These are phyloP conservation scores for Cytidiella melzeri DNA, from an alignment of 768 basidiomycete species.

Conservation along the genomic window DNA sequence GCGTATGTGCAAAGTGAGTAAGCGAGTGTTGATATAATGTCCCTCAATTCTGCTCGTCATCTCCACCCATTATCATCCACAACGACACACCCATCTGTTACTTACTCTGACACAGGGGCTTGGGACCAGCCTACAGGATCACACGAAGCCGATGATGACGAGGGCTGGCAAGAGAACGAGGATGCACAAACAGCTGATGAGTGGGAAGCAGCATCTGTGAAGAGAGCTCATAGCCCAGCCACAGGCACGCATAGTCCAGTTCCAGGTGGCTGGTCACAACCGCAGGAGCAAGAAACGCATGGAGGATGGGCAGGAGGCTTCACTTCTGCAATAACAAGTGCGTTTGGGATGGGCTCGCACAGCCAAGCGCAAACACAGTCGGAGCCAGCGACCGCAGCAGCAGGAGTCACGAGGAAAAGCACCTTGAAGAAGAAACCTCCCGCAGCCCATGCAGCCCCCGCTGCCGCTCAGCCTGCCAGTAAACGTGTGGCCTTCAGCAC, in stretches of 20 bases:
- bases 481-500: conserved; percentile 9
- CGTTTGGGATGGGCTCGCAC: conserved; percentile 1
- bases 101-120: not conserved
- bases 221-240: not conserved
- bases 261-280: not conserved
- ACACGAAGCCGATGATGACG: conserved; percentile 3
- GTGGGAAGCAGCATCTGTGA: not conserved
- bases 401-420: conserved; percentile 1
- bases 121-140: too few species aligned
- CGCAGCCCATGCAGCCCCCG: not conserved
- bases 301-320: not conserved
- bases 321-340: not conserved
- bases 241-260: conserved; percentile 1
- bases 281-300: not conserved
- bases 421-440: conserved; percentile 2
- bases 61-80: too few species aligned
- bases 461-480: not conserved
- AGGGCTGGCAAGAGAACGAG: conserved; percentile 3
- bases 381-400: not conserved
- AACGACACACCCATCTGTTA: too few species aligned
- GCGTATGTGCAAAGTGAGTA: too few species aligned
- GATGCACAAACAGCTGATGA: conserved; percentile 1
- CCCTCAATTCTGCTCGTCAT: too few species aligned
- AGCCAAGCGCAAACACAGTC: not conserved
- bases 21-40: too few species aligned